A percentile compares a stretch with the other conserved stretches of the same genome.
Evolutionary conservation across 148 eudicot genomes (phyloP).

Genomic region (Nepenthes gracilis): DNA sequence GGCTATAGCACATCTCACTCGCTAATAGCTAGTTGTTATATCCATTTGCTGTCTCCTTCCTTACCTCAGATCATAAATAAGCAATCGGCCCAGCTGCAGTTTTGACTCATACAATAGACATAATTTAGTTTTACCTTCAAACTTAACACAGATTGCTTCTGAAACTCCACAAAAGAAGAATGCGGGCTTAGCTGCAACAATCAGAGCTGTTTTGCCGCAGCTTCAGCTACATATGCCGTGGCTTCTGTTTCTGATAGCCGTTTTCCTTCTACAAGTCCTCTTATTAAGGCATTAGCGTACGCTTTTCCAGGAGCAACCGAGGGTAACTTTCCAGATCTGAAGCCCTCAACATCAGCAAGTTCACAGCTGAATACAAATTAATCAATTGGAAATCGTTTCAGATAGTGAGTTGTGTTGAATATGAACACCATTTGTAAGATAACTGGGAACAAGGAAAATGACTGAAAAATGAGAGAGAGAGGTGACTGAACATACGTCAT

Average conservation of each 20-base stretch:
- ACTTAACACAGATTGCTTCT: too few relatives aligned
- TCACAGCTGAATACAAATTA: constrained; percentile 43
- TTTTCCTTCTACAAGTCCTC: constrained; percentile 59
- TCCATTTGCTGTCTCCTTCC: too few relatives aligned
- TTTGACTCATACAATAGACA: too few relatives aligned
- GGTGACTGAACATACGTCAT: constrained; percentile 60
- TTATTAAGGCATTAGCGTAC: constrained; percentile 56
- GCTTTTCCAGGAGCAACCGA: constrained; percentile 37
- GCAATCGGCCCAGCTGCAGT: too few relatives aligned
- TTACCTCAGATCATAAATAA: too few relatives aligned
- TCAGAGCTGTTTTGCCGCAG: constrained; percentile 54
- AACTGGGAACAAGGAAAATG: neutral
- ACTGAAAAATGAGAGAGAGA: neutral
- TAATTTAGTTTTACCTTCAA: too few relatives aligned
- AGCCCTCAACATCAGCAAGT: constrained; percentile 38
- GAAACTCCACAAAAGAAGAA: neutral
- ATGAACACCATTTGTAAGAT: neutral
- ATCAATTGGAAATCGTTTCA: neutral
- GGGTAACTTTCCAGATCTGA: constrained; percentile 49
- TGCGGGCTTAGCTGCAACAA: neutral
- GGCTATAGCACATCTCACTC: too few relatives aligned
- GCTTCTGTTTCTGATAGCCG: constrained; percentile 74
- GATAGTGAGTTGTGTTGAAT: neutral
- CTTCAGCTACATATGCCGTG: constrained; percentile 51
- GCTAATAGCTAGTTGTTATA: too few relatives aligned